These are phyloP conservation scores for Pyrus pyrifolia DNA, from an alignment of 306 rosid genomes.

Conservation along the genomic window DNA sequence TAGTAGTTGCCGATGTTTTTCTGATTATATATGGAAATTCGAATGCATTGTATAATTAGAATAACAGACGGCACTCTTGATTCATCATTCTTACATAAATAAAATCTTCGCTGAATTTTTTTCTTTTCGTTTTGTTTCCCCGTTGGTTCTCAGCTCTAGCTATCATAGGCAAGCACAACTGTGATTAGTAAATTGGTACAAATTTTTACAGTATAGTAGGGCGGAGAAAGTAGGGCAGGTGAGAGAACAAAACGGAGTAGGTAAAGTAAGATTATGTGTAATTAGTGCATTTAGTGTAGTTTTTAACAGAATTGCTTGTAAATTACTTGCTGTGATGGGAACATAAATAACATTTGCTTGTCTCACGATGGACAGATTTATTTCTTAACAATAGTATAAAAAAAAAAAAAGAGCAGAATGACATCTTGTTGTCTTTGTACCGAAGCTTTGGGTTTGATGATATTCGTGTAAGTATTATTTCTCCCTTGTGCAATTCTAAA, in stretches of 20 bases:
- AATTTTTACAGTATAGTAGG: background rate
- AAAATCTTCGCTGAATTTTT: constrained; percentile 40
- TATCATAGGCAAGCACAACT: background rate
- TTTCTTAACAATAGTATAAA: background rate
- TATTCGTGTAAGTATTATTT: background rate
- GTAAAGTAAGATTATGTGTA: background rate
- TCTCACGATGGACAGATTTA: background rate
- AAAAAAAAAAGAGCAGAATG: background rate
- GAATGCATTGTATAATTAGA: constrained; percentile 66
- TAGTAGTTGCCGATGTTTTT: constrained; percentile 61
- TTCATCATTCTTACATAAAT: constrained; percentile 86
- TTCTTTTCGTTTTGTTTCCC: constrained; percentile 4
- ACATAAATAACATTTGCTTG: background rate
- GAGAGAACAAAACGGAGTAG: background rate
- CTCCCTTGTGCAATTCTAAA: background rate
- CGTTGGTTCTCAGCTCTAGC: background rate
- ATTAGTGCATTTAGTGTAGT: background rate
- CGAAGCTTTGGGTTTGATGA: background rate
- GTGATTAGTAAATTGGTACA: background rate
- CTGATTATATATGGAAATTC: constrained; percentile 47
- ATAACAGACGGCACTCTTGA: constrained; percentile 58
- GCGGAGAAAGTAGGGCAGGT: background rate
- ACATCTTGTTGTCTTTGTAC: background rate
- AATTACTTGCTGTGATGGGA: background rate
- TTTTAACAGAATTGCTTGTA: background rate